phyloP scores from a whole-genome alignment of 2,329 filamentous ascomycete species.

The Fusarium sp. region DNA sequence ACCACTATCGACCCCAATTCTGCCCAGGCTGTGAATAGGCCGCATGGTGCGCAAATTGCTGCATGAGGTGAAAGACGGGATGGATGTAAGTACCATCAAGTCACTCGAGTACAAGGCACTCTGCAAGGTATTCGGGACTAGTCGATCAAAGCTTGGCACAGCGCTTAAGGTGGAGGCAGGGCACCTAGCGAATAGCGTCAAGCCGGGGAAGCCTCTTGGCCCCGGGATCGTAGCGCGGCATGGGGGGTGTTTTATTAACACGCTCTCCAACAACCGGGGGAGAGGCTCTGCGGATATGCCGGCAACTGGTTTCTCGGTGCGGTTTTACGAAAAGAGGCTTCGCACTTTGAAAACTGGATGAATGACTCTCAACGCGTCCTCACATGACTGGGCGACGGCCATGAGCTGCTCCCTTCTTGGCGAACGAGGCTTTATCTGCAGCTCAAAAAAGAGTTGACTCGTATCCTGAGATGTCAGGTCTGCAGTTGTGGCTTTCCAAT shows the following conservation, averaged over 20 bases:
- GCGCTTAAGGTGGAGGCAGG: slow-evolving; percentile 5
- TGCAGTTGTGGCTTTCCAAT: slow-evolving; percentile 3
- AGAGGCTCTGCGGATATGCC: slow-evolving; percentile 10
- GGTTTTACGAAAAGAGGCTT: neutral
- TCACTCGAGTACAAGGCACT: slow-evolving; percentile 9
- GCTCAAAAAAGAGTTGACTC: neutral
- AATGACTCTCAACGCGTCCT: slow-evolving; percentile 2
- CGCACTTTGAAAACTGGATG: slow-evolving; percentile 3
- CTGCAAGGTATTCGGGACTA: slow-evolving; percentile 2
- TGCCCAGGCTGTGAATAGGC: neutral
- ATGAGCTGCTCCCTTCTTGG: neutral
- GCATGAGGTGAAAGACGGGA: slow-evolving; percentile 1
- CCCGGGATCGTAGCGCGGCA: neutral
- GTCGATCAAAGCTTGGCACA: neutral
- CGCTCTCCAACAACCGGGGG: neutral
- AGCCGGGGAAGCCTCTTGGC: neutral
- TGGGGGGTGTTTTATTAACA: neutral
- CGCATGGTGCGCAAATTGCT: slow-evolving; percentile 7
- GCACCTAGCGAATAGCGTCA: neutral
- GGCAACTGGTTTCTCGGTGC: neutral
- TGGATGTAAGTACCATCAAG: neutral
- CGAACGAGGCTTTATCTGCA: neutral
- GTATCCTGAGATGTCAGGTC: neutral
- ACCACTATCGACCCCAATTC: neutral
- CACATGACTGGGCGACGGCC: neutral